phyloP scores from a whole-genome alignment of 352 stramenopile species.

The Globisporangium cylindrosporum region DNA sequence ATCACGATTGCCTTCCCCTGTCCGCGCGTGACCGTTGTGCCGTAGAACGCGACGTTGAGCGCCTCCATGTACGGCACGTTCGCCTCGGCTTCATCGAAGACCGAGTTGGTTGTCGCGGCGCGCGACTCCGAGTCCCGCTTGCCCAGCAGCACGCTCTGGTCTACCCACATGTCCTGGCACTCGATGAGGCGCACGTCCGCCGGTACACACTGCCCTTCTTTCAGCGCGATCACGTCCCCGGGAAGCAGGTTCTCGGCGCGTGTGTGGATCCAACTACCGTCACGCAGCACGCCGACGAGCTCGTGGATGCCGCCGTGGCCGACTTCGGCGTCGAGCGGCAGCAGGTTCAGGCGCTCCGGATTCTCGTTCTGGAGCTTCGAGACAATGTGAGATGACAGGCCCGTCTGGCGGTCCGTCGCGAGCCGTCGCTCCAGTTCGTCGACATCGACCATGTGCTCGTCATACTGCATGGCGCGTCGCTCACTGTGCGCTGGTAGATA shows the following conservation, averaged over 20 bases:
- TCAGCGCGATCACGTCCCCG: slow-evolving; percentile 47
- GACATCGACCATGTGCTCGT: slow-evolving; percentile 45
- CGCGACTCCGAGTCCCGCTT: slow-evolving; percentile 24
- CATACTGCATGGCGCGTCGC: slow-evolving; percentile 25
- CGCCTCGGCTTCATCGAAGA: slow-evolving; percentile 40
- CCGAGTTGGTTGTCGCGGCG: slow-evolving; percentile 29
- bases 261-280: slow-evolving; percentile 55
- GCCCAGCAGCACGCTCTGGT: slow-evolving; percentile 35
- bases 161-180: slow-evolving; percentile 44
- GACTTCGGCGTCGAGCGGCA: slow-evolving; percentile 40
- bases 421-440: slow-evolving; percentile 46
- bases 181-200: slow-evolving; percentile 52
- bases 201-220: slow-evolving; percentile 46
- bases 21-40: slow-evolving; percentile 36
- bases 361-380: slow-evolving; percentile 28
- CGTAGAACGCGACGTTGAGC: slow-evolving; percentile 52
- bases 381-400: slow-evolving; percentile 27
- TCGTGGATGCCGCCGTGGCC: slow-evolving; percentile 55
- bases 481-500: slow-evolving; percentile 3
- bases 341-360: slow-evolving; percentile 31
- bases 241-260: slow-evolving; percentile 49
- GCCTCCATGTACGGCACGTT: slow-evolving; percentile 49
- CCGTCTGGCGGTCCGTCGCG: slow-evolving; percentile 27
- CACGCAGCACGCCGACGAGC: slow-evolving; percentile 49
- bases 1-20: slow-evolving; percentile 49